Percentiles rank a stretch among this genome's conserved stretches.
Evolutionary conservation across 2,329 filamentous ascomycete species (phyloP).

Genomic region (Diaporthe sp.): DNA sequence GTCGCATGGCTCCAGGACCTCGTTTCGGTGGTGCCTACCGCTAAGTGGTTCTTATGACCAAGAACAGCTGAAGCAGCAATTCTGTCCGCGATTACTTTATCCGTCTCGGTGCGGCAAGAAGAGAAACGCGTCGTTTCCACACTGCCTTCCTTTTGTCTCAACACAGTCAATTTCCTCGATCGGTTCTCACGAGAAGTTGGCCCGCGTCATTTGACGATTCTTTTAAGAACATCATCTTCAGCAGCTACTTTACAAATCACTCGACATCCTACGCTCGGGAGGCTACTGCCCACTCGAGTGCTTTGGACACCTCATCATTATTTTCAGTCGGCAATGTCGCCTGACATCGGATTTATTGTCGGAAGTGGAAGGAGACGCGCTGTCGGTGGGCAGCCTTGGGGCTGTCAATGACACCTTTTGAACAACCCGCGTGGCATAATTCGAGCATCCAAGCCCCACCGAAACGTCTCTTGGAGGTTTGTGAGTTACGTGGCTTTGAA

Average conservation of each 20-base stretch:
- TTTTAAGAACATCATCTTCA: constrained; percentile 54
- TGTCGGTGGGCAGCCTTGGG: constrained; percentile 3
- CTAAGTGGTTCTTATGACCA: constrained; percentile 51
- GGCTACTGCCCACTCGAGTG: constrained; percentile 54
- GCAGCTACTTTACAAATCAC: constrained; percentile 55
- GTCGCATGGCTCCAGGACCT: constrained; percentile 70
- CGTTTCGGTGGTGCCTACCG: constrained; percentile 73
- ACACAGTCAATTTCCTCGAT: constrained; percentile 45
- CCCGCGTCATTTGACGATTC: constrained; percentile 51
- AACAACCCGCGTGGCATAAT: constrained; percentile 35
- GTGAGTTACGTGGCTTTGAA: background rate
- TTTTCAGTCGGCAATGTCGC: constrained; percentile 39
- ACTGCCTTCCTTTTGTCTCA: constrained; percentile 34
- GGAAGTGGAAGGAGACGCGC: constrained; percentile 25
- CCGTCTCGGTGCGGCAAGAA: background rate
- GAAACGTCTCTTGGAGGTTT: background rate
- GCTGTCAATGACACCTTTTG: constrained; percentile 35
- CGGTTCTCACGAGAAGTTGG: constrained; percentile 48
- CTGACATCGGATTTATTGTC: constrained; percentile 40
- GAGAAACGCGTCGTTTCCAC: background rate
- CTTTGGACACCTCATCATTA: constrained; percentile 58
- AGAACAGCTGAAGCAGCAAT: constrained; percentile 5
- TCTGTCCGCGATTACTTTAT: constrained; percentile 29
- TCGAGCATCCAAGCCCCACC: constrained; percentile 11
- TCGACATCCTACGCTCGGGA: constrained; percentile 56